Evolutionary conservation across 164 flowering plant species (phyloP), one percentile per base, ranked within the genome.

Genomic region (Vitis amurensis): DNA sequence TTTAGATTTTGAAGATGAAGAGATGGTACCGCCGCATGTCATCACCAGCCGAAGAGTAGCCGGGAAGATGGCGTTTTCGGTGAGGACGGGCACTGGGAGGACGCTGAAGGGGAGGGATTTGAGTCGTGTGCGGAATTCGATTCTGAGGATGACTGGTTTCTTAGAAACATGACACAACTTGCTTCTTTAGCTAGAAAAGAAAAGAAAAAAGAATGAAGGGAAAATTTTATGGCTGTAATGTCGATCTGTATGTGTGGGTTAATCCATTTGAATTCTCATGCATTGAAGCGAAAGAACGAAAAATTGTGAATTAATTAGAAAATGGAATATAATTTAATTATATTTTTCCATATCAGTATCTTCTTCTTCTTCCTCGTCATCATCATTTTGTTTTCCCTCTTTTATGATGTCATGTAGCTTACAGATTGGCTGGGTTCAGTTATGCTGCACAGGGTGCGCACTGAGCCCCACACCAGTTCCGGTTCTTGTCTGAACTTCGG

Each of bases 141-240:
- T 91, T 78, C 91, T 91, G 9, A 78, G 89, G 49, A 68, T 84
- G 88, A 89, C 97, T 9, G 96, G 93, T 0, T 91, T 89, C 69
- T 75, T 87, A 15, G 90, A 87, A 70, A 59, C 85, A 11, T 84
- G 63, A 67, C 3, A 8, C 31, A 30, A 4, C 7, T 55, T 13
- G 31, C 7, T 37, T 37, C 3, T 37, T 37, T 37, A 37, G 44
- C 44, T 37, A 37, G 44, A 37, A 37, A 37, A 37, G 44, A 37
- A 37, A 37, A 37, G 44, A 37, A 37, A 37, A 37, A 37, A 37
- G 7, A 37, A 30, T 2, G 27, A 37, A 37, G n/a, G 19, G 44
- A 37, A 57, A 11, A 8, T 57, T 5, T 9, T 8, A 16, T 57
- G 27, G 11, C 11, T 16, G 17, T 53, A 5, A 12, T 1, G 6